Evolutionary conservation across 192 early-diverging fungal species (phyloP).

Genomic region (Coemansia sp.): DNA sequence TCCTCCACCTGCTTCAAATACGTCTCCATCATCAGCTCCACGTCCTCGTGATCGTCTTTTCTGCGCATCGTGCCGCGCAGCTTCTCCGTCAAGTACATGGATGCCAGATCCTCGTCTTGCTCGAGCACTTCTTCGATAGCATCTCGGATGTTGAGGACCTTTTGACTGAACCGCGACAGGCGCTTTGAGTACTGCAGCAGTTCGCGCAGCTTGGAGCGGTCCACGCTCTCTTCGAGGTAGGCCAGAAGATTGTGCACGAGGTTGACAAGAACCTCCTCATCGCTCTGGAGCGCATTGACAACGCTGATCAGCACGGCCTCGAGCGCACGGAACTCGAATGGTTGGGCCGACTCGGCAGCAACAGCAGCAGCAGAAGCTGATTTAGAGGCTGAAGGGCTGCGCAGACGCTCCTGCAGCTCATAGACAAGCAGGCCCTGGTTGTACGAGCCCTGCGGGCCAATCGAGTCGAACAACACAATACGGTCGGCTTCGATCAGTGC

Average conservation of each 20-base stretch:
- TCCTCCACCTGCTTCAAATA: slow-evolving; percentile 88
- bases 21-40: slow-evolving; percentile 87
- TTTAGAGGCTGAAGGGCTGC: slow-evolving; percentile 39
- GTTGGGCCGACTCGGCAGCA: slow-evolving; percentile 19
- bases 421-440: slow-evolving; percentile 75
- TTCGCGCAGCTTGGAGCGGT: slow-evolving; percentile 71
- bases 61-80: slow-evolving; percentile 57
- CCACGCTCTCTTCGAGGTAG: slow-evolving; percentile 73
- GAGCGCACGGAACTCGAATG: slow-evolving; percentile 66
- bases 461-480: slow-evolving; percentile 75
- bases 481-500: slow-evolving; percentile 80
- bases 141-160: slow-evolving; percentile 72
- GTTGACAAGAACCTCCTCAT: slow-evolving; percentile 67
- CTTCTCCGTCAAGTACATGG: slow-evolving; percentile 88
- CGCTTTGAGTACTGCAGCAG: slow-evolving; percentile 77
- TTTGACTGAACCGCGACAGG: slow-evolving; percentile 76
- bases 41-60: slow-evolving; percentile 77
- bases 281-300: slow-evolving; percentile 64
- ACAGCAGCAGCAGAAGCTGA: not conserved
- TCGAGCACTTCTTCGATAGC: slow-evolving; percentile 80
- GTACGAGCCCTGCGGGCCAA: slow-evolving; percentile 66
- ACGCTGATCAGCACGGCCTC: slow-evolving; percentile 81
- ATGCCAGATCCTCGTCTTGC: slow-evolving; percentile 87
- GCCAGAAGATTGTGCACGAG: slow-evolving; percentile 68
- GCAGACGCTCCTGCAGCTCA: slow-evolving; percentile 75